Conservation (phyloP, 352 stramenopile genomes). For the Globisporangium alternatum region DNA sequence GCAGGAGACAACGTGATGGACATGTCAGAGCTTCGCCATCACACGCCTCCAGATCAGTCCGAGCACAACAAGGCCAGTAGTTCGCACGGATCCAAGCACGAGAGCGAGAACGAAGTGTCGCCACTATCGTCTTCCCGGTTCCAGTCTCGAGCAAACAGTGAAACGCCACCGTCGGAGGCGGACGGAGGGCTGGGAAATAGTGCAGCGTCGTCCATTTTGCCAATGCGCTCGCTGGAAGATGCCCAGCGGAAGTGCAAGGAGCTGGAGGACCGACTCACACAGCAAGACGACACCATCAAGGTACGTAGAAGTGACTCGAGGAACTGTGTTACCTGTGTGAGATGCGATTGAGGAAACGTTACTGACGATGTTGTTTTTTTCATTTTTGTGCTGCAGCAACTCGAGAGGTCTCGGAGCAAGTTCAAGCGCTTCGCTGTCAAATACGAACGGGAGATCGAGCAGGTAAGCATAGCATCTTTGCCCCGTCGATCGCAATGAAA, state of each 20-base stretch:
- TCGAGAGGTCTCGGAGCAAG: slow-evolving; percentile 82
- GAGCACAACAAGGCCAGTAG: slow-evolving; percentile 5
- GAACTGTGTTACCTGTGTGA: background rate
- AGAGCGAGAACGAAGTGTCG: slow-evolving; percentile 11
- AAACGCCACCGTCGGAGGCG: slow-evolving; percentile 25
- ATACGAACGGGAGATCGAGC: slow-evolving; percentile 81
- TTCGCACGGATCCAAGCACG: background rate
- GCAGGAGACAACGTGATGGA: slow-evolving; percentile 45
- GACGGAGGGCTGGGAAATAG: slow-evolving; percentile 18
- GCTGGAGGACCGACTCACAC: slow-evolving; percentile 63
- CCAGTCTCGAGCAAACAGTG: slow-evolving; percentile 24
- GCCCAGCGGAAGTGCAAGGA: slow-evolving; percentile 76
- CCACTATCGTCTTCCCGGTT: slow-evolving; percentile 19
- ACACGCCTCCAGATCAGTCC: slow-evolving; percentile 25
- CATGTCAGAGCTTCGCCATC: slow-evolving; percentile 51
- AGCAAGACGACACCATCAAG: slow-evolving; percentile 82
- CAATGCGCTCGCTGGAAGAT: slow-evolving; percentile 57
- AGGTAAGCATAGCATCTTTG: slow-evolving; percentile 31
- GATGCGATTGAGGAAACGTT: background rate
- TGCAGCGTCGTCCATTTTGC: slow-evolving; percentile 48
- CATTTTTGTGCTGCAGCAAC: slow-evolving; percentile 38
- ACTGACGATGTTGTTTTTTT: background rate
- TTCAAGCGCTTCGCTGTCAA: slow-evolving; percentile 85
- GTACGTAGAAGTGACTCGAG: slow-evolving; percentile 24
- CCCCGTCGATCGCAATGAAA: background rate